Base-by-base conservation (phyloP, 2,329 filamentous ascomycete species). In the Diaporthe sp. region DNA sequence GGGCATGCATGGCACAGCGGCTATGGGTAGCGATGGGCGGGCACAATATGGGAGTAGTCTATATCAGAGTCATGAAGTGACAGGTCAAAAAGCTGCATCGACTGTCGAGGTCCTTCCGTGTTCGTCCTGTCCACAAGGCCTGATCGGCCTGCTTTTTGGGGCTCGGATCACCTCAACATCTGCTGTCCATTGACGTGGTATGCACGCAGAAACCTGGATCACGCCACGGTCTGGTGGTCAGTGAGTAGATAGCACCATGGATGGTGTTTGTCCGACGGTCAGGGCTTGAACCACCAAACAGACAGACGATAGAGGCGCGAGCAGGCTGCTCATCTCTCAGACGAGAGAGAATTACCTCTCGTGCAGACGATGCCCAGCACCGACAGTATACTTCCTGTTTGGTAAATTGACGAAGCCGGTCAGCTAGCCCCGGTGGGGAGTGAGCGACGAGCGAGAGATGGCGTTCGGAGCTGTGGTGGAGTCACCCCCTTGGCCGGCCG, bases 161-260 rank as follows among this genome's bases (percentile, higher is more conserved):
- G 61, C 61, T n/a, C 45, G 52, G 19, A 61, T 55, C 47, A 71
- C 68, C 68, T 58, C 42, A 60, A 71, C 19, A 45, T 67, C 50
- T 67, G 64, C 22, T 67, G 64, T 28, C 64, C 33, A 38, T 52
- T 28, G 64, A 52, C 45, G 64, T 52, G 45, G 45, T 25, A 42
- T 52, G 64, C 45, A 52, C 19, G 33, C 2, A n/a, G 30, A n/a
- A 17, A 30, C 17, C 47, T 3, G 8, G 6, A 67, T 67, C 71
- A 72, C 47, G 47, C 60, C 71, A 72, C 54, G 28, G 40, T 67
- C 71, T 45, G 58, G 58, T 57, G 58, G 35, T 66, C 47, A 15
- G 35, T 33, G 35, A 9, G 58, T 64, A 40, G 58, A 45, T 42
- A 25, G 25, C 35, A 30, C 45, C 61, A 67, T 25, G 30, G 19